phyloP scores from a whole-genome alignment of 345 rosid species.

The Moricandia arvensis region DNA sequence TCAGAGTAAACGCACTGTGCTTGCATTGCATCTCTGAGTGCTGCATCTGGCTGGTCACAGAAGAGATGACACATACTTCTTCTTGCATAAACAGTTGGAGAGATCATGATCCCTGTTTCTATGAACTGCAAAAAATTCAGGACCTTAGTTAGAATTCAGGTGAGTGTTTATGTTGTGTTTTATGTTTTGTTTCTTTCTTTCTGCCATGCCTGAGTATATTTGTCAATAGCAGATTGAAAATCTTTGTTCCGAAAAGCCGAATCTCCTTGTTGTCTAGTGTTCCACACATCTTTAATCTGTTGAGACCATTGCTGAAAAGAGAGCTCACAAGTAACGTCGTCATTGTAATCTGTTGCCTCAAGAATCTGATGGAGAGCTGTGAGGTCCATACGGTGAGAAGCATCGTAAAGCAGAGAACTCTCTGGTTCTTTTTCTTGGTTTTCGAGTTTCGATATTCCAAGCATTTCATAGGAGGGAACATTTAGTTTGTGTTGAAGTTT shows the following conservation, averaged over 20 bases:
- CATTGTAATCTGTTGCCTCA: constrained; percentile 74
- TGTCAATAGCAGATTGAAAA: constrained; percentile 67
- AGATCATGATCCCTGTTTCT: constrained; percentile 78
- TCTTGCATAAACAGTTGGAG: constrained; percentile 82
- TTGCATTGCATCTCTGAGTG: constrained; percentile 94
- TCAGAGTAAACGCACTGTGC: constrained; percentile 77
- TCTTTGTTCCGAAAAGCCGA: constrained; percentile 69
- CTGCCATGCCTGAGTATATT: constrained; percentile 69
- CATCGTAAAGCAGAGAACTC: constrained; percentile 75
- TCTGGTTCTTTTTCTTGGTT: constrained; percentile 59
- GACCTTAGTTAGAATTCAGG: not conserved
- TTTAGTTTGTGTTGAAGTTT: constrained; percentile 76
- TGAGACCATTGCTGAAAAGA: constrained; percentile 98
- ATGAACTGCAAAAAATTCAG: constrained; percentile 50
- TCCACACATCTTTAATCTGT: constrained; percentile 84
- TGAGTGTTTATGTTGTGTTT: not conserved
- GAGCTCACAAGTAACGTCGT: constrained; percentile 85
- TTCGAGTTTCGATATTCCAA: constrained; percentile 74
- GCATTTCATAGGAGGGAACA: constrained; percentile 74
- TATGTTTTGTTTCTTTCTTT: not conserved
- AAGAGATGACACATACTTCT: constrained; percentile 76
- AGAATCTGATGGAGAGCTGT: constrained; percentile 83
- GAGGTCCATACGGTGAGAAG: constrained; percentile 80
- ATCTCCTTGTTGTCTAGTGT: constrained; percentile 86
- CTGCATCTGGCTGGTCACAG: constrained; percentile 80